Base-by-base conservation (phyloP, 306 rosid species). In the Trifolium subterraneum region DNA sequence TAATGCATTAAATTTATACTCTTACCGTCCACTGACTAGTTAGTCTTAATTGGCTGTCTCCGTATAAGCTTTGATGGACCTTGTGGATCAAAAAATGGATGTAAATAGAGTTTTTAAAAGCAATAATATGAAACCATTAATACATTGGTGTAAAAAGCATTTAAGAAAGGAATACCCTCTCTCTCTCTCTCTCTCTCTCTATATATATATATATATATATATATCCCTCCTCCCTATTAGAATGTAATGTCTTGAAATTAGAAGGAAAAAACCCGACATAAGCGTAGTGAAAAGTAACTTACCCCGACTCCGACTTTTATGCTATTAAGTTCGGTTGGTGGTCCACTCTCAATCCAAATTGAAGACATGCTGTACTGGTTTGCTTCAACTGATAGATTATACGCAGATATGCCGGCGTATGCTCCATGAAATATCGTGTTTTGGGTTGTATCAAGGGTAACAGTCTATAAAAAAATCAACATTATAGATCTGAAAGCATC, bases 21-120 rank as follows among this genome's bases (percentile, higher is more conserved):
- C 76, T 55, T 39, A 71, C 76, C n/a, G 55, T 71, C 76, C 66
- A 71, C 3, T 19, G 18, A 12, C 11, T 10, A 36, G 66, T 71
- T 12, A 71, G 2, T 20, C 66, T 25, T 8, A 29, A 1, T 14
- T 4, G 9, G 2, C 1, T 39, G 8, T 38, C 76, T 4, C 16
- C 23, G 8, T 55, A 71, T 22, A 71, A 38, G 4, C 55, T 23
- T 39, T 39, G 38, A 55, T 22, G 4, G 9, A 55, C 38, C 76
- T 71, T 25, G 1, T 0, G 0, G 12, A 11, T 5, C 6, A 14
- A 8, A 10, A 7, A 33, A 31, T 1, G 6, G 9, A 20, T n/a
- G 8, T 12, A n/a, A n/a, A n/a, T n/a, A 12, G 19, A 47, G 9
- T 13, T 5, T 45, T 14, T 47, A 47, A 0, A 47, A 3, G 6